phyloP scores from a whole-genome alignment of 257 asterid genomes.

The Forsythia viridissima region DNA sequence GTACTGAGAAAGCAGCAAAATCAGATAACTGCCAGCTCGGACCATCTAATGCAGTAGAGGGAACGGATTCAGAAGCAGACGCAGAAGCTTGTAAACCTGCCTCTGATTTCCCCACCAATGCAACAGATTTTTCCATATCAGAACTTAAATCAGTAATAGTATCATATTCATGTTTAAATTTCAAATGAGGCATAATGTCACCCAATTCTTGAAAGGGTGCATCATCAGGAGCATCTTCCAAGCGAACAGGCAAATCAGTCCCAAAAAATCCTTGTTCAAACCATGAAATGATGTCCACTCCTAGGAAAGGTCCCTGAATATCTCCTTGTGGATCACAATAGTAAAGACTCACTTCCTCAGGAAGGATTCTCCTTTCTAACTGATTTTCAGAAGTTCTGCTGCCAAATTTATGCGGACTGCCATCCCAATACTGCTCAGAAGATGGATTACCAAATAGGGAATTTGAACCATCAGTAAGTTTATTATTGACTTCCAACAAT shows the following conservation, averaged over 20 bases:
- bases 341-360: slow-evolving; percentile 84
- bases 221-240: slow-evolving; percentile 82
- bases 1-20: slow-evolving; percentile 49
- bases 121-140: slow-evolving; percentile 45
- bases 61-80: slow-evolving; percentile 43
- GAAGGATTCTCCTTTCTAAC: slow-evolving; percentile 53
- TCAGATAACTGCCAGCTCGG: slow-evolving; percentile 58
- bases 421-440: slow-evolving; percentile 56
- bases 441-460: slow-evolving; percentile 39
- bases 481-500: slow-evolving; percentile 40
- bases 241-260: slow-evolving; percentile 85
- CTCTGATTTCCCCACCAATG: slow-evolving; percentile 50
- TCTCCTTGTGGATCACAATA: slow-evolving; percentile 97
- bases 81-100: slow-evolving; percentile 37
- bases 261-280: slow-evolving; percentile 98
- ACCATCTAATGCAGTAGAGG: slow-evolving; percentile 41
- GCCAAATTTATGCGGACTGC: slow-evolving; percentile 40
- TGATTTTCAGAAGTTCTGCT: slow-evolving; percentile 40
- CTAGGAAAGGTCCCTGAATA: slow-evolving; percentile 98
- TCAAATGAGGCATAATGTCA: slow-evolving; percentile 89
- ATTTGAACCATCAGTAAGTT: slow-evolving; percentile 46
- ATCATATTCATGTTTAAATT: slow-evolving; percentile 42
- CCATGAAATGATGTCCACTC: slow-evolving; percentile 94
- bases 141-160: slow-evolving; percentile 38
- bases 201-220: slow-evolving; percentile 78